Conservation (phyloP, 768 basidiomycete genomes). For the Termitomyces heimii region DNA sequence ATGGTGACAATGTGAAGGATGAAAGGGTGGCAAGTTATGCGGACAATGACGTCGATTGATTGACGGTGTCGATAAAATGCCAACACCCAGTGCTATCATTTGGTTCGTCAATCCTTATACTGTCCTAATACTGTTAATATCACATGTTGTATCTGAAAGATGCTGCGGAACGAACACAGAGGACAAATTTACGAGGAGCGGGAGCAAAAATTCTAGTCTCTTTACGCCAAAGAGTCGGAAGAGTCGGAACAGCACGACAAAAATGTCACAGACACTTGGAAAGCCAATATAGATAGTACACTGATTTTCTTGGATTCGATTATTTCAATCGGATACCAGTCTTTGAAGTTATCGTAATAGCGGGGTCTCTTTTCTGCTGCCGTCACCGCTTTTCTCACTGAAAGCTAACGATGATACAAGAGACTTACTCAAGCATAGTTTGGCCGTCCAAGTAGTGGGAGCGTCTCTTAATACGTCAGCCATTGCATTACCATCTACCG, state of each 20-base stretch:
- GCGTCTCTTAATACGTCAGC: conserved; percentile 2
- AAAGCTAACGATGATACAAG: too few relatives aligned
- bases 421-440: conserved; percentile 17
- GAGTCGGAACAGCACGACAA: conserved; percentile 1
- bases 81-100: too few relatives aligned
- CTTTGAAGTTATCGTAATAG: conserved; percentile 11
- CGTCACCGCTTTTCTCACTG: conserved; percentile 31
- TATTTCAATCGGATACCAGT: neutral
- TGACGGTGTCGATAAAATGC: too few relatives aligned
- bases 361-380: conserved; percentile 36
- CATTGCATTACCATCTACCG: neutral
- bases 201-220: neutral
- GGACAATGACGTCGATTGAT: too few relatives aligned
- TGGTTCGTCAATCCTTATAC: too few relatives aligned
- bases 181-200: too few relatives aligned
- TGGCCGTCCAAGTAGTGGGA: conserved; percentile 1
- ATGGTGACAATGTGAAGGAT: too few relatives aligned
- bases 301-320: conserved; percentile 24
- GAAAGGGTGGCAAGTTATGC: too few relatives aligned
- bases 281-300: too few relatives aligned
- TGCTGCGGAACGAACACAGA: too few relatives aligned
- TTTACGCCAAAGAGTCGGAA: neutral
- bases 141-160: too few relatives aligned
- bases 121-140: too few relatives aligned
- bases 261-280: conserved; percentile 6